Conservation (phyloP, 2,329 filamentous ascomycete species). For the Calonectria pseudoturangicola region DNA sequence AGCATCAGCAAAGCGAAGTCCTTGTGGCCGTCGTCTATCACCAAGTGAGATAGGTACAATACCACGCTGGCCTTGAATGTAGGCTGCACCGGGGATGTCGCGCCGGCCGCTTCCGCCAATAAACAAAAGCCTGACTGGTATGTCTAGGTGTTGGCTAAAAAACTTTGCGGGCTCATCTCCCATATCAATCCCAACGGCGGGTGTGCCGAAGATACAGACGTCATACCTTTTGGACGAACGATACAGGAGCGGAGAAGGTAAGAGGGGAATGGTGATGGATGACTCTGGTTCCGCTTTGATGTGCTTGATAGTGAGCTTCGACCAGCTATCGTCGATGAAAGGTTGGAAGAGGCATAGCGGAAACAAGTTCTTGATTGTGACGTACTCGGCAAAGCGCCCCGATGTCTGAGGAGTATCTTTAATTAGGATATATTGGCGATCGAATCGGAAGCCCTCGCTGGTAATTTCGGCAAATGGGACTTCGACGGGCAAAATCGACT, state of each 20-base stretch:
- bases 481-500: constrained; percentile 22
- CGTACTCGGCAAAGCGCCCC: constrained; percentile 9
- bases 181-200: constrained; percentile 18
- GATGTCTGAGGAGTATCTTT: neutral
- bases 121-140: constrained; percentile 18
- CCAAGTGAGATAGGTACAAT: constrained; percentile 8
- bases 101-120: constrained; percentile 25
- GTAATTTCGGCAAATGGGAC: constrained; percentile 26
- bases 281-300: constrained; percentile 15
- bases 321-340: constrained; percentile 21
- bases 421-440: constrained; percentile 23
- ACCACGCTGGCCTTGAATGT: constrained; percentile 11
- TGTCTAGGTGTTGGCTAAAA: constrained; percentile 10
- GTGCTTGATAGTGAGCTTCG: constrained; percentile 18
- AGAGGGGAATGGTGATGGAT: constrained; percentile 21
- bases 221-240: neutral
- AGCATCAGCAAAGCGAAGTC: constrained; percentile 19
- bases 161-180: constrained; percentile 11
- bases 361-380: constrained; percentile 16
- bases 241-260: constrained; percentile 2
- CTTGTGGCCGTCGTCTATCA: constrained; percentile 6
- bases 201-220: constrained; percentile 13
- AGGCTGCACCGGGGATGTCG: constrained; percentile 10
- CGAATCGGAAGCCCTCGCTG: constrained; percentile 30
- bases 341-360: constrained; percentile 19